Evolutionary conservation across 1,284 basidiomycete genomes (phyloP).

Genomic region (Ustilago bromivora): DNA sequence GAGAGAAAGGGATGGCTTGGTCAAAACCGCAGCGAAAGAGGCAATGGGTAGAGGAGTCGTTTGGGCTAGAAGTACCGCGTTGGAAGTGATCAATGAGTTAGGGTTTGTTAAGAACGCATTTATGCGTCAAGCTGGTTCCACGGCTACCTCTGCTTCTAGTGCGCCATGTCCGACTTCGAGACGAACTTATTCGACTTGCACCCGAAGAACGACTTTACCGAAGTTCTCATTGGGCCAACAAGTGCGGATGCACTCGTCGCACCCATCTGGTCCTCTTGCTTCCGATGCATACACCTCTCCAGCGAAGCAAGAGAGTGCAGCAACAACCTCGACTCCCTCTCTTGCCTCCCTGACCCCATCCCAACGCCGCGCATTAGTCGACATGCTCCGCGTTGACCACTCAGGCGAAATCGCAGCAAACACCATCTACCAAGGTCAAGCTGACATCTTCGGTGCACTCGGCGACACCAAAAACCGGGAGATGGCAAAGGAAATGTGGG

Average conservation of each 20-base stretch:
- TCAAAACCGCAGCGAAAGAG: slow-evolving; percentile 42
- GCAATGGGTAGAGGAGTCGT: slow-evolving; percentile 46
- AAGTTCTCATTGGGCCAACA: not conserved
- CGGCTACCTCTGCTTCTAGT: slow-evolving; percentile 14
- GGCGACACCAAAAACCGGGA: slow-evolving; percentile 55
- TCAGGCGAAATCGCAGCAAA: slow-evolving; percentile 68
- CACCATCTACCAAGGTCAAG: slow-evolving; percentile 69
- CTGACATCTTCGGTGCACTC: slow-evolving; percentile 60
- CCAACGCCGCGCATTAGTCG: slow-evolving; percentile 50
- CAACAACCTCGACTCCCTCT: slow-evolving; percentile 37
- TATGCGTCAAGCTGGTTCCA: slow-evolving; percentile 53
- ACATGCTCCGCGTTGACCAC: slow-evolving; percentile 68
- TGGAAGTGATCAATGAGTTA: slow-evolving; percentile 68
- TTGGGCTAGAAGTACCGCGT: slow-evolving; percentile 65
- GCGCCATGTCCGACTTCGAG: slow-evolving; percentile 19
- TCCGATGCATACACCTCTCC: slow-evolving; percentile 53
- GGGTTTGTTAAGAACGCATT: slow-evolving; percentile 61
- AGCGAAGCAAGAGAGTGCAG: not conserved
- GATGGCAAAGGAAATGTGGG: slow-evolving; percentile 90
- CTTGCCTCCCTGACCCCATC: slow-evolving; percentile 44
- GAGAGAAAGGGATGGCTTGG: slow-evolving; percentile 35
- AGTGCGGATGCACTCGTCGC: not conserved
- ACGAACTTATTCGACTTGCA: slow-evolving; percentile 5
- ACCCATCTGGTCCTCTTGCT: slow-evolving; percentile 25
- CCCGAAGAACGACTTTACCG: not conserved